These are phyloP conservation scores for Diospyros lotus DNA, from an alignment of 148 eudicot species.

Conservation along the genomic window DNA sequence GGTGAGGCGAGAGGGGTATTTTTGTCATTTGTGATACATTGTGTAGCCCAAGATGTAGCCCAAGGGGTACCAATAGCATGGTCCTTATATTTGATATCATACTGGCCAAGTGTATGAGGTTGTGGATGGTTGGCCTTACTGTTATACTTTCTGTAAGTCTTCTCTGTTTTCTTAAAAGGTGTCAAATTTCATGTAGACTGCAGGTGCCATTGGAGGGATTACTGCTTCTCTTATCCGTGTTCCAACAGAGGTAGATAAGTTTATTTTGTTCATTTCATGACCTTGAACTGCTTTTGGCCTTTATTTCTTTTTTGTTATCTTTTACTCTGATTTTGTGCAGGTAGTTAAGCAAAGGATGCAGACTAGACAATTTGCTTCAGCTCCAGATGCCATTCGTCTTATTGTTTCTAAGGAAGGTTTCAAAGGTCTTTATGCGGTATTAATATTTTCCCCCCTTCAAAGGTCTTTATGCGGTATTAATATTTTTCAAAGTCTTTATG, in stretches of 20 bases:
- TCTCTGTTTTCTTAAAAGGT: conserved; percentile 10
- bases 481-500: no score
- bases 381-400: conserved; percentile 77
- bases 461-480: conserved; percentile 92
- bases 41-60: no score
- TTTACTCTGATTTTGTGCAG: conserved; percentile 29
- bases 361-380: conserved; percentile 82
- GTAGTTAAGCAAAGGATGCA: conserved; percentile 99
- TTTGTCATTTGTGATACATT: no score
- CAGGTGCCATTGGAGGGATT: conserved; percentile 87
- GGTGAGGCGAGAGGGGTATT: no score
- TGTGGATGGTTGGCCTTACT: not conserved
- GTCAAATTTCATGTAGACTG: conserved; percentile 51
- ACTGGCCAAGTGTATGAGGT: not conserved
- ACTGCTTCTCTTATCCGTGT: conserved; percentile 95
- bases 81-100: not conserved
- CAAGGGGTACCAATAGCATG: no score
- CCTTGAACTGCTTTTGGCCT: not conserved
- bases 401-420: conserved; percentile 83
- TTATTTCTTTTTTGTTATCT: conserved; percentile 9
- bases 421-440: conserved; percentile 97
- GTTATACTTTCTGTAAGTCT: not conserved
- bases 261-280: not conserved
- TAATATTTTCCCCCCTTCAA: conserved; percentile 43
- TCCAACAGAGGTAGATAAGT: conserved; percentile 76